A percentile compares a stretch with the other conserved stretches of the same genome.
phyloP scores from a whole-genome alignment of 192 early-diverging fungal genomes.

The Chytriomyces hyalinus region DNA sequence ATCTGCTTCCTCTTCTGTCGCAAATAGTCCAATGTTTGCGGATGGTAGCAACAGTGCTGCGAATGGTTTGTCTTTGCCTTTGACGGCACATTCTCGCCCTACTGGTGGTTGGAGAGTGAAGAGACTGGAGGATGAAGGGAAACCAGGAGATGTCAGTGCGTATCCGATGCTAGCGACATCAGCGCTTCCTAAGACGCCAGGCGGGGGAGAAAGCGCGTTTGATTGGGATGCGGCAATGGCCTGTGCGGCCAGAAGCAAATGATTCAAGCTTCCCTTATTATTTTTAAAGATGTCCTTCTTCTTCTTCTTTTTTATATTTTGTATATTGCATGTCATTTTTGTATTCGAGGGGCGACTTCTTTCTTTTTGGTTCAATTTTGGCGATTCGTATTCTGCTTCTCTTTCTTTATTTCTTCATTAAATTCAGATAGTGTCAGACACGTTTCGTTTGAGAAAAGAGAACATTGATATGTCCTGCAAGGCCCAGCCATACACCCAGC shows the following conservation, averaged over 20 bases:
- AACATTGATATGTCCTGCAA: too few relatives aligned
- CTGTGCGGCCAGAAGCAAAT: neutral
- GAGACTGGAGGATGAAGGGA: neutral
- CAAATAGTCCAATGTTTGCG: neutral
- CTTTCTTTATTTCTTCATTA: too few relatives aligned
- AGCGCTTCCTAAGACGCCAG: neutral
- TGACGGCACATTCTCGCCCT: neutral
- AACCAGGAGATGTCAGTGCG: neutral
- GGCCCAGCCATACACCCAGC: too few relatives aligned
- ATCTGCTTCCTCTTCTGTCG: neutral
- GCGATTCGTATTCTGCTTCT: too few relatives aligned
- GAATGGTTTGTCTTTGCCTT: neutral
- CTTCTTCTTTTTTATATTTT: too few relatives aligned
- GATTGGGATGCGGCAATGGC: slow-evolving; percentile 8
- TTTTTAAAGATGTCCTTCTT: too few relatives aligned
- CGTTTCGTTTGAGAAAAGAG: too few relatives aligned
- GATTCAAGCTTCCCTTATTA: neutral
- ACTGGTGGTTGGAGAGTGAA: neutral
- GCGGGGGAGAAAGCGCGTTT: neutral
- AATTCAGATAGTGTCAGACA: too few relatives aligned
- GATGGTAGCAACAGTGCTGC: neutral
- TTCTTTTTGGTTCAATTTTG: too few relatives aligned
- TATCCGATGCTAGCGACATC: neutral
- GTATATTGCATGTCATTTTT: too few relatives aligned
- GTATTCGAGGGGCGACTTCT: too few relatives aligned